Evolutionary conservation across 805 yeast species (phyloP).

Genomic region (Candida boleticola): DNA sequence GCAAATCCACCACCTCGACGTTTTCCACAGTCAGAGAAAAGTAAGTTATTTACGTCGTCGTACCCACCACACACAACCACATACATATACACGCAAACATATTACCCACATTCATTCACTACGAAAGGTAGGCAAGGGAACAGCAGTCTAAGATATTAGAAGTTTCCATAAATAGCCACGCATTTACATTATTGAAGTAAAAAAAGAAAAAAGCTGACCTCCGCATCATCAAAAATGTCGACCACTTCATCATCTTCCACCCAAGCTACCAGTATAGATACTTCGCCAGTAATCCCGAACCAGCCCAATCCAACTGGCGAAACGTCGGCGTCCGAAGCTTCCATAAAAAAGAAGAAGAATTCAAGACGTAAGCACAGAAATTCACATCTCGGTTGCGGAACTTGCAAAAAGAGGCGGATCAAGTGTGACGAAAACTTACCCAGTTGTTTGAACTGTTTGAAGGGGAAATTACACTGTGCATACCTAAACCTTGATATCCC

Average conservation of each 20-base stretch:
- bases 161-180: no score
- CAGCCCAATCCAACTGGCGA: constrained; percentile 5
- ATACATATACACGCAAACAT: no score
- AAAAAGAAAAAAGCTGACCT: no score
- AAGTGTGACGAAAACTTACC: constrained; percentile 53
- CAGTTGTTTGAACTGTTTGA: constrained; percentile 45
- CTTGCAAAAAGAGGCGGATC: constrained; percentile 51
- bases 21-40: no score
- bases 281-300: neutral
- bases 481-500: constrained; percentile 46
- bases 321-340: constrained; percentile 1
- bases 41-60: no score
- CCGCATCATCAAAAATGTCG: no score
- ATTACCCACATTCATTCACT: no score
- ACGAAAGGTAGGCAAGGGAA: no score
- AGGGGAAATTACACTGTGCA: constrained; percentile 46
- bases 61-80: no score
- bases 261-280: neutral
- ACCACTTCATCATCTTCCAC: constrained; percentile 2
- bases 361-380: constrained; percentile 62
- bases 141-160: no score
- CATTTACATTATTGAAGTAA: no score
- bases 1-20: no score
- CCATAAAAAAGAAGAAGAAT: constrained; percentile 30
- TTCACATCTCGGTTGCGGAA: constrained; percentile 73